Conservation (phyloP, 345 rosid species). For the Salix arbutifolia region DNA sequence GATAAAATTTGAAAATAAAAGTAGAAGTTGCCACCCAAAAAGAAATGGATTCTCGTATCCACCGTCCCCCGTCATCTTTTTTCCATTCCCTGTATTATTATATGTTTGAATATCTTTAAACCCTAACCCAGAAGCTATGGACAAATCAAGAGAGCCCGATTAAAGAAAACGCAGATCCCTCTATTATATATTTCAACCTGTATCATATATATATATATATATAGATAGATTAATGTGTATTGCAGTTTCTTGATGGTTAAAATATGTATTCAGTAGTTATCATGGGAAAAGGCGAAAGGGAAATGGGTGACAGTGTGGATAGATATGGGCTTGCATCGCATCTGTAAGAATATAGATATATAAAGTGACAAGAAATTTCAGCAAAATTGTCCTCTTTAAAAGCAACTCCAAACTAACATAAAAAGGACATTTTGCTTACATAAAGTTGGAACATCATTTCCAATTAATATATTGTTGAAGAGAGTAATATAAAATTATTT, state of each 20-base stretch:
- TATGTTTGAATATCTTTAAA: background rate
- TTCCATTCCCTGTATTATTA: background rate
- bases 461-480: background rate
- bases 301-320: background rate
- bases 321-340: background rate
- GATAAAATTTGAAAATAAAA: background rate
- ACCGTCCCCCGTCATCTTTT: background rate
- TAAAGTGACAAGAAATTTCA: background rate
- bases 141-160: background rate
- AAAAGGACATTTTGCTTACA: background rate
- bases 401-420: background rate
- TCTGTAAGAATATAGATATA: background rate
- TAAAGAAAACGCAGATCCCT: background rate
- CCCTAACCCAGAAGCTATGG: background rate
- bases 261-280: background rate
- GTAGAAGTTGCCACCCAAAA: conserved; percentile 5
- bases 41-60: conserved; percentile 25
- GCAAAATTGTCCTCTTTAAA: background rate
- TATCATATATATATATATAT: no score
- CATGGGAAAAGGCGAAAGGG: background rate
- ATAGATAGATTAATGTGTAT: background rate
- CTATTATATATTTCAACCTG: background rate
- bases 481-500: no score
- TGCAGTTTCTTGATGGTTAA: background rate
- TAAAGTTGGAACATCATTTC: background rate